Percentiles rank a stretch among this genome's conserved stretches.
phyloP scores from a whole-genome alignment of 192 early-diverging fungal genomes.

The Rhizoclosmatium sp. region DNA sequence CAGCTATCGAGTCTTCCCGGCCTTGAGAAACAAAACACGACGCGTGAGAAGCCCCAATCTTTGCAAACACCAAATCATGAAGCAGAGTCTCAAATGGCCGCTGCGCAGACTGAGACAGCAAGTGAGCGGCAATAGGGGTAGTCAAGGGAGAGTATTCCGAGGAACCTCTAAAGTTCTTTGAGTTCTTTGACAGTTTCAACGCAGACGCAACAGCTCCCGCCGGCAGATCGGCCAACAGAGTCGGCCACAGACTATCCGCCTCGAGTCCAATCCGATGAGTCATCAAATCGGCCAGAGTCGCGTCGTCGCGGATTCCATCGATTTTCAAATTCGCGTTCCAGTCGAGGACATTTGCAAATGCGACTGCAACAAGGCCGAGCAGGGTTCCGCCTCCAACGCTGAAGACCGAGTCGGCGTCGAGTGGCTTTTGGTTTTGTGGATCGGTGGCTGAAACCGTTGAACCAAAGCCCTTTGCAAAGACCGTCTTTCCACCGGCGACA shows the following conservation, averaged over 20 bases:
- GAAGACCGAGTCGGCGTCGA: background rate
- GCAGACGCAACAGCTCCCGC: background rate
- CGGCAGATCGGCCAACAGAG: background rate
- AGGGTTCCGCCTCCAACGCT: background rate
- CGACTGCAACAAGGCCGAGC: background rate
- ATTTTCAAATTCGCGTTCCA: too few species aligned
- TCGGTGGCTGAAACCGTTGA: background rate
- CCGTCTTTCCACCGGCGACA: conserved; percentile 24
- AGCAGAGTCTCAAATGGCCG: conserved; percentile 22
- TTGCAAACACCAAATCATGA: conserved; percentile 25
- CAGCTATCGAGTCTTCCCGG: conserved; percentile 18
- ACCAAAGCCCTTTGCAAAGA: conserved; percentile 21
- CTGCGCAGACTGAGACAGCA: background rate
- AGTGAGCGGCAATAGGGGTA: background rate
- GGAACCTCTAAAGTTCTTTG: background rate
- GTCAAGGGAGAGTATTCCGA: conserved; percentile 22
- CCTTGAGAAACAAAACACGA: conserved; percentile 19
- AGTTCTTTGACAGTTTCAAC: background rate
- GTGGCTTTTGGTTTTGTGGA: background rate
- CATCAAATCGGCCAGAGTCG: conserved; percentile 32
- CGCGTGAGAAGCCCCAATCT: conserved; percentile 25
- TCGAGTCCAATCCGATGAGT: conserved; percentile 33
- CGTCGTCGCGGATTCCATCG: background rate
- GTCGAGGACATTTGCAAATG: background rate
- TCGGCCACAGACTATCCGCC: background rate